Evolutionary conservation across 164 flowering plant genomes (phyloP), one percentile per base, ranked within the genome.

Genomic region (Nymphaea colorata): DNA sequence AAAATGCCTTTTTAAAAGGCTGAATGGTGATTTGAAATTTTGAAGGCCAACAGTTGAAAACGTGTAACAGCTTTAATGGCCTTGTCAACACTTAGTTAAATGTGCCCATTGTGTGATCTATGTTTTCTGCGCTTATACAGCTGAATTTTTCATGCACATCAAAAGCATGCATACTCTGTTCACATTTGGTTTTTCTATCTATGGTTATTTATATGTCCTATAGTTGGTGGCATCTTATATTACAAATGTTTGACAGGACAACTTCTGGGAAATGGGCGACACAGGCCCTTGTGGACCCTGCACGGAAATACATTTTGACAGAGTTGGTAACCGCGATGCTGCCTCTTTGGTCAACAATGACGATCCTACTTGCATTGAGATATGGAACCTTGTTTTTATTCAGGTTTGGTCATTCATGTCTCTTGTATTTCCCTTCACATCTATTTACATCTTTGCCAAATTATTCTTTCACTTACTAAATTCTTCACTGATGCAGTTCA

Each of bases 251-350:
- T 10, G 10, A 43, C 72, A 94, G 99, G 99, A 95, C 71, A 95
- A 95, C 73, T 95, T 95, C 65, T 95, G 98, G 99, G 99, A 95
- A 87, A 95, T 95, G 98, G 98, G 99, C 68, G 99, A 92, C 73
- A 88, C 98, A 61, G 99, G 99, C 71, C 99, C 99, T 62, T 90
- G 98, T 80, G 99, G 99, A 17, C 99, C 99, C 42, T 92, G 97
- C 77, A 88, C 96, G 16, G 99, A 95, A 77, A 90, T 95, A 36
- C 99, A 95, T 77, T 92, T 83, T 79, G 98, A 95, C 76, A 85
- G 99, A 76, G 75, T 88, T 76, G 98, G 99, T 12, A 77, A 80
- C 61, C 83, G 96, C 14, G 93, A 95, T 82, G 96, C 94, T 69
- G 82, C 93, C 41, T 67, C 83, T 7, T 78, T 92, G 78, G 99